Evolutionary conservation across 768 basidiomycete species (phyloP).

Genomic region (Inosperma sp.): DNA sequence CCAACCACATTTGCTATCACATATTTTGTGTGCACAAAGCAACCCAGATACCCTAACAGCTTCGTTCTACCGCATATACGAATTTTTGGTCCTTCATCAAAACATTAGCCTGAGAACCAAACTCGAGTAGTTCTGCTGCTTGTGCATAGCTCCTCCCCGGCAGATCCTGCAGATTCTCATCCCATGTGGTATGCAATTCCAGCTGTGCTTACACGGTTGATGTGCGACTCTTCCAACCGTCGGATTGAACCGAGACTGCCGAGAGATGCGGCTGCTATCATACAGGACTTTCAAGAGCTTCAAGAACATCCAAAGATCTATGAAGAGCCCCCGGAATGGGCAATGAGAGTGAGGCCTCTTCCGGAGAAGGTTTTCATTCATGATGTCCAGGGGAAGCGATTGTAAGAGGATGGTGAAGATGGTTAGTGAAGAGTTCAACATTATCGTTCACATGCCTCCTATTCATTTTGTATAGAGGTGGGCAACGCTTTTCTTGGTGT

Average conservation of each 20-base stretch:
- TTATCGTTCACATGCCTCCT: constrained; percentile 2
- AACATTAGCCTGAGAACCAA: no score
- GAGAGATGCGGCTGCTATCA: constrained; percentile 30
- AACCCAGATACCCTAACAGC: no score
- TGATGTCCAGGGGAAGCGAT: constrained; percentile 5
- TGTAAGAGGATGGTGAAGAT: constrained; percentile 1
- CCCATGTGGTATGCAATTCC: constrained; percentile 25
- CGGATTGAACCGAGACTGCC: constrained; percentile 29
- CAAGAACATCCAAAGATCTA: constrained; percentile 24
- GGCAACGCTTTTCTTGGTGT: no score
- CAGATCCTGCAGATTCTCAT: no score
- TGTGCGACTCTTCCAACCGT: constrained; percentile 27
- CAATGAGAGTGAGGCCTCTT: constrained; percentile 17
- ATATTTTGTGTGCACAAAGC: no score
- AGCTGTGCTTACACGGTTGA: constrained; percentile 24
- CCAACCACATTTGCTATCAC: no score
- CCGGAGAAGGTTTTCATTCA: constrained; percentile 18
- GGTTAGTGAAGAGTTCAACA: constrained; percentile 1
- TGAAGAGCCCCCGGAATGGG: constrained; percentile 28
- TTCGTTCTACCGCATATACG: no score
- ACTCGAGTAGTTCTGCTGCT: no score
- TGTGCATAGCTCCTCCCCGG: no score
- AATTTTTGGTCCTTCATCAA: no score
- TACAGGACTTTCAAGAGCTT: constrained; percentile 29
- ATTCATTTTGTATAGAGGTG: constrained; percentile 5